phyloP scores from a whole-genome alignment of 192 early-diverging fungal species.

The Gonapodya prolifera region DNA sequence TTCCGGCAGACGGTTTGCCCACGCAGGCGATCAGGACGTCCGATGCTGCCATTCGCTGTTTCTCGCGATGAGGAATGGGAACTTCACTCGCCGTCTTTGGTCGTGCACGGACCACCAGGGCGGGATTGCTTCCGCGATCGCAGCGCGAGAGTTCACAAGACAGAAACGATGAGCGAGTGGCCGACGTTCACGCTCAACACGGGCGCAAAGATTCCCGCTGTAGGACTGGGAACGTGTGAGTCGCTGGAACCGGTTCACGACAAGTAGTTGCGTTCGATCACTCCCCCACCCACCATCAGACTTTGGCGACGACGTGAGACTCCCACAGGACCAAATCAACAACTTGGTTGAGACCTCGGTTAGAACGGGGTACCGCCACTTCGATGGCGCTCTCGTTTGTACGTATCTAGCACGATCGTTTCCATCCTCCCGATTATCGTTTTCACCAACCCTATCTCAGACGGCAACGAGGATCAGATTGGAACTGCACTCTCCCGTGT shows the following conservation, averaged over 20 bases:
- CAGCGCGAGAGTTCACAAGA: neutral
- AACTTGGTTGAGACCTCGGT: neutral
- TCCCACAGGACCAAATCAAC: too few species aligned
- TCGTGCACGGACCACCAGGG: too few species aligned
- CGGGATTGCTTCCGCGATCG: neutral
- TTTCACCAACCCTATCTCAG: too few species aligned
- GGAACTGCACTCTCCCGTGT: constrained; percentile 54
- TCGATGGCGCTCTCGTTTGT: constrained; percentile 43
- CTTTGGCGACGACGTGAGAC: too few species aligned
- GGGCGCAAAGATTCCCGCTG: neutral
- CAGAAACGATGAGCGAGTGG: neutral
- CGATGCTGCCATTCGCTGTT: neutral
- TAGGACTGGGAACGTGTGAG: neutral
- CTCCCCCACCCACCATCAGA: too few species aligned
- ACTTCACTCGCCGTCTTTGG: neutral
- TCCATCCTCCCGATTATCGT: neutral
- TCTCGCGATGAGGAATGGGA: neutral
- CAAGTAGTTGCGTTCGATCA: neutral
- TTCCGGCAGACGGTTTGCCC: constrained; percentile 53
- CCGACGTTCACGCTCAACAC: neutral
- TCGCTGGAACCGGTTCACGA: neutral
- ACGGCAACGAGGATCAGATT: constrained; percentile 64
- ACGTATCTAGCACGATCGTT: neutral
- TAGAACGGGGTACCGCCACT: constrained; percentile 70
- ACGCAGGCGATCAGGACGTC: constrained; percentile 18